A percentile compares a stretch with the other conserved stretches of the same genome.
Evolutionary conservation across 1,284 basidiomycete species (phyloP).

Genomic region (Porodaedalea pini): DNA sequence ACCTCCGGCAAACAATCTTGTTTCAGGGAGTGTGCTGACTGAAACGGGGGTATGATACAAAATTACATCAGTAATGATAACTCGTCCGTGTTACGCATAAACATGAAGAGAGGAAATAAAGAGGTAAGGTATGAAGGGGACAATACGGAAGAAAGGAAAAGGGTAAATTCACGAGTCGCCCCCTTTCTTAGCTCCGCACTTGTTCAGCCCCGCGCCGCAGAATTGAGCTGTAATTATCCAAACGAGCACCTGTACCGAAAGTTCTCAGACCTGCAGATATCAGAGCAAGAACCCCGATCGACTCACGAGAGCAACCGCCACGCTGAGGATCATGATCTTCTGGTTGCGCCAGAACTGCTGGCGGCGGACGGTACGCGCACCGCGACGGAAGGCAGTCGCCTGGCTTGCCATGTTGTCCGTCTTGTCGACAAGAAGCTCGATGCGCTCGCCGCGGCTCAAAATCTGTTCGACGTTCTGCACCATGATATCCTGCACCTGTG

Average conservation of each 20-base stretch:
- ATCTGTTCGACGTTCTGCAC: constrained; percentile 96
- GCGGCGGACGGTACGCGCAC: constrained; percentile 80
- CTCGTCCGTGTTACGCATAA: background rate
- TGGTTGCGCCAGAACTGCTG: constrained; percentile 98
- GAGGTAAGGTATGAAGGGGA: background rate
- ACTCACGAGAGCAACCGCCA: constrained; percentile 75
- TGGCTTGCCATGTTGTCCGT: constrained; percentile 95
- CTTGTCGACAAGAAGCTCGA: constrained; percentile 95
- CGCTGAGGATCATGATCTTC: constrained; percentile 68
- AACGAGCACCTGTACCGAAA: constrained; percentile 53
- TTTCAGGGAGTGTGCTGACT: no score
- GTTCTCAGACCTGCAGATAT: constrained; percentile 13
- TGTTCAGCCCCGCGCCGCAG: constrained; percentile 77
- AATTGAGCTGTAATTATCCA: constrained; percentile 84
- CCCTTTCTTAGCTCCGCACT: constrained; percentile 65
- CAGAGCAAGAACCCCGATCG: constrained; percentile 19
- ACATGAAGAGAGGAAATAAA: background rate
- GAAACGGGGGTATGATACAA: background rate
- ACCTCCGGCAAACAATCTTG: no score
- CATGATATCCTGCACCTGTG: constrained; percentile 96
- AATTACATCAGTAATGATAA: background rate
- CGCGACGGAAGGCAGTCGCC: constrained; percentile 92
- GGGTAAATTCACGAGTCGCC: background rate
- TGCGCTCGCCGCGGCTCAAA: constrained; percentile 88
- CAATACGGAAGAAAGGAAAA: background rate